Conservation (phyloP, 345 rosid species). For the Turnera subulata region DNA sequence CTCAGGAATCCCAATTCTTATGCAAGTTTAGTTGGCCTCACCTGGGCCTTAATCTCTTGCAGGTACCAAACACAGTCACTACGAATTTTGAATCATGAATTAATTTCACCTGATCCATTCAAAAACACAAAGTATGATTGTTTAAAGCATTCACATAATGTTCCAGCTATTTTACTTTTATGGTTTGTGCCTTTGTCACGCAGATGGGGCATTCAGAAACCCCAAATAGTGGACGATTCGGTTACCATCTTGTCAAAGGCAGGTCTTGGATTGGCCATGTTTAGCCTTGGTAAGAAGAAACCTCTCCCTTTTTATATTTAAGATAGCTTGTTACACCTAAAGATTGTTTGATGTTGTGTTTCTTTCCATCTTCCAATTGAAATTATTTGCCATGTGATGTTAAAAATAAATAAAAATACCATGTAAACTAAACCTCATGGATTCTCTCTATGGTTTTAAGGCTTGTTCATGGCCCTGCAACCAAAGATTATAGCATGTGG, state of each 20-base stretch:
- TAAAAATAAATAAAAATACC: no score
- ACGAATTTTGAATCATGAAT: not conserved
- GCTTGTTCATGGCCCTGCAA: slow-evolving; percentile 32
- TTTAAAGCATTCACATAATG: not conserved
- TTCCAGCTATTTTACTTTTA: no score
- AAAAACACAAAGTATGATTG: no score
- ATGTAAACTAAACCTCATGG: no score
- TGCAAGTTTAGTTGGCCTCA: slow-evolving; percentile 20
- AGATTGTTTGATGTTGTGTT: no score
- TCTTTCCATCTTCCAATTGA: no score
- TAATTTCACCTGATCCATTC: not conserved
- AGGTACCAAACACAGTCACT: slow-evolving; percentile 7
- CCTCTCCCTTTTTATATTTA: no score
- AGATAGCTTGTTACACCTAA: no score
- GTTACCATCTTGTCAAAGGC: slow-evolving; percentile 27
- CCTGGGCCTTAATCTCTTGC: slow-evolving; percentile 23
- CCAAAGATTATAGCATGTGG: slow-evolving; percentile 31
- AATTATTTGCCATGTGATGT: no score
- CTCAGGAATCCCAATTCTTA: slow-evolving; percentile 26
- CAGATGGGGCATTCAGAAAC: slow-evolving; percentile 21
- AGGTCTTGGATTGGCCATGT: slow-evolving; percentile 36
- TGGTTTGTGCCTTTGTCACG: not conserved
- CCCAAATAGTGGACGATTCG: slow-evolving; percentile 22
- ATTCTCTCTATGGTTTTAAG: no score
- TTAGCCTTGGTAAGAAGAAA: slow-evolving; percentile 33